Evolutionary conservation across 495 filamentous ascomycete genomes (phyloP), one percentile per base, ranked within the genome.

Genomic region (Hypoxylon lienhwacheense): DNA sequence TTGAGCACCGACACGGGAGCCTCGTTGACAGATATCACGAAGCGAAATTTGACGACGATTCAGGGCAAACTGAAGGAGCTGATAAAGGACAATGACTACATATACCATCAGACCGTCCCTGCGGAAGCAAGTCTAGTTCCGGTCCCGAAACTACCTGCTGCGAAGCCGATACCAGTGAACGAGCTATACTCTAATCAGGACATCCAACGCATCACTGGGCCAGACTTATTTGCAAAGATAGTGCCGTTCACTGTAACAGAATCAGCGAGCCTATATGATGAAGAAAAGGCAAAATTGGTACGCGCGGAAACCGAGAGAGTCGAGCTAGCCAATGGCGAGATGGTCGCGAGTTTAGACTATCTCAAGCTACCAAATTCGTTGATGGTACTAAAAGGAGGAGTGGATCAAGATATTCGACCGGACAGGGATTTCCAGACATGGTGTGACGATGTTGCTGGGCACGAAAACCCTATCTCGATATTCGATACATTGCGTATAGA

Each of bases 91-190:
- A 98, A 98, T 66, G 93, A 98, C 65, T 96, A 92, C 66, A 97
- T 98, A 62, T 98, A 97, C 62, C 93, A 98, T 68, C 90, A 97
- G 54, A 83, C 83, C 0, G 84, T 98, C 12, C 92, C 93, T 0
- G 85, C 82, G 11, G 92, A 96, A 68, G 87, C 89, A 8, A 82
- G 81, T 33, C 76, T 98, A 10, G 75, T 87, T 5, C 77, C 85
- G 11, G 87, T 98, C 42, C 83, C 91, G 2, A 98, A 97, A 67
- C 79, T 97, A 7, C 89, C 91, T 21, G 93, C 95, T 1, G 92
- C 95, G n/a, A 98, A 97, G 70, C 90, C 95, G 11, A 97, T 97
- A 43, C 91, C 95, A 0, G 93, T 98, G 29, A 91, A 89, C 69
- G 93, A 98, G 67, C 77, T 98, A 1, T 98, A 98, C 62, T 89